Evolutionary conservation across 2,329 filamentous ascomycete species (phyloP).

Genomic region (Scedosporium apiospermum): DNA sequence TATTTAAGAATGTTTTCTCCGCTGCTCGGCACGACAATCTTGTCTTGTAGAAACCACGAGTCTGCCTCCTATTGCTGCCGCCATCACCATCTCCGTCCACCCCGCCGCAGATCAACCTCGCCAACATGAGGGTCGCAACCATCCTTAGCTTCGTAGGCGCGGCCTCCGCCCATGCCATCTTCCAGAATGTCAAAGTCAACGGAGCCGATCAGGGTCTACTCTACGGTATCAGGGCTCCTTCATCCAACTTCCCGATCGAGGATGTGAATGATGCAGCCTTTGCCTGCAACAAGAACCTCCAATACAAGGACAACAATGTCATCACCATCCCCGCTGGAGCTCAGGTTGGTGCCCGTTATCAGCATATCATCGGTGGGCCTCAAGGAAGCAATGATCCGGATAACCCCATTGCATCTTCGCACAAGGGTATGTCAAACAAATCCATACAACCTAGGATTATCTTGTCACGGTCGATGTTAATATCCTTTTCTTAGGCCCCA

Average conservation of each 20-base stretch:
- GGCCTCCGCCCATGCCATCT: conserved; percentile 30
- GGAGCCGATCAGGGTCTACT: conserved; percentile 38
- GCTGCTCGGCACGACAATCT: neutral
- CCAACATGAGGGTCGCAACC: conserved; percentile 5
- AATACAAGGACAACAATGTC: conserved; percentile 24
- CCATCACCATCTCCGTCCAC: neutral
- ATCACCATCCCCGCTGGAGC: conserved; percentile 37
- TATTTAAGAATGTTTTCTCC: too few species aligned
- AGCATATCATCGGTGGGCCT: conserved; percentile 39
- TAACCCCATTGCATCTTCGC: conserved; percentile 36
- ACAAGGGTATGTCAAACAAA: conserved; percentile 26
- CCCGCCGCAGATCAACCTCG: too few species aligned
- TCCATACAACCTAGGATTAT: neutral
- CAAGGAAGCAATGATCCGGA: conserved; percentile 33
- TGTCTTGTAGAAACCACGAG: neutral
- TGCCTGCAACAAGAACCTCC: conserved; percentile 34
- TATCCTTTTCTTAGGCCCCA: conserved; percentile 26
- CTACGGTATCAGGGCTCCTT: conserved; percentile 37
- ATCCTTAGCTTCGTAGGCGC: conserved; percentile 15
- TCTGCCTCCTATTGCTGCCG: neutral
- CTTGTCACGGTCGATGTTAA: neutral
- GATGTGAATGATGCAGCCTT: conserved; percentile 35
- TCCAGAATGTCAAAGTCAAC: conserved; percentile 35
- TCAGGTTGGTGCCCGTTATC: conserved; percentile 36
- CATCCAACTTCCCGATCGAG: conserved; percentile 38